A percentile compares a stretch with the other conserved stretches of the same genome.
Evolutionary conservation across 345 rosid genomes (phyloP).

Genomic region (Litchi chinensis): DNA sequence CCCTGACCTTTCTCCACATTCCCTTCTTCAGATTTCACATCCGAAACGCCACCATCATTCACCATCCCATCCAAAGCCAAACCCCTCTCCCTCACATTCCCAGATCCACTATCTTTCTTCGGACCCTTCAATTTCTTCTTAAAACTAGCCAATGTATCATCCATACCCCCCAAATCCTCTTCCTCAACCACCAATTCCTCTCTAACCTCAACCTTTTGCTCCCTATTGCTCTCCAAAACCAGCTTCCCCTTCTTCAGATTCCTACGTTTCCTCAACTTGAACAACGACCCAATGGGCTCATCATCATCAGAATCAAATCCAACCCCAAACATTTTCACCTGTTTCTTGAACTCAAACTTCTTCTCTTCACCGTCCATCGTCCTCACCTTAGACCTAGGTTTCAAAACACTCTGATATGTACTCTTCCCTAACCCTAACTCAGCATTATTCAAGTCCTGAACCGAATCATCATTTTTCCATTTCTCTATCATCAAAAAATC

Average conservation of each 20-base stretch:
- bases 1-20: slow-evolving; percentile 33
- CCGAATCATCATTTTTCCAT: slow-evolving; percentile 48
- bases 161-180: slow-evolving; percentile 79
- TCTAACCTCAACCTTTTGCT: slow-evolving; percentile 32
- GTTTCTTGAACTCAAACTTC: slow-evolving; percentile 52
- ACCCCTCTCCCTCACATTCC: slow-evolving; percentile 31
- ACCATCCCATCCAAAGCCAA: slow-evolving; percentile 24
- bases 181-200: slow-evolving; percentile 36
- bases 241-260: slow-evolving; percentile 58
- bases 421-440: slow-evolving; percentile 50
- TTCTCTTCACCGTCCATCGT: slow-evolving; percentile 60
- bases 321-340: slow-evolving; percentile 46
- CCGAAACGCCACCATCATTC: slow-evolving; percentile 34
- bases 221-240: slow-evolving; percentile 37
- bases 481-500: slow-evolving; percentile 31
- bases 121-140: slow-evolving; percentile 84
- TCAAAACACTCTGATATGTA: slow-evolving; percentile 29
- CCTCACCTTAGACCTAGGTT: slow-evolving; percentile 43
- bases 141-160: slow-evolving; percentile 89
- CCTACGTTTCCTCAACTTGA: slow-evolving; percentile 64
- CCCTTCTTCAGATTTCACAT: slow-evolving; percentile 14
- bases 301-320: slow-evolving; percentile 69
- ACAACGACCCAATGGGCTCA: slow-evolving; percentile 75
- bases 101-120: slow-evolving; percentile 63
- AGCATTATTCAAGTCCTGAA: slow-evolving; percentile 27